Evolutionary conservation across 1,284 basidiomycete species (phyloP), one percentile per base, ranked within the genome.

Genomic region (Austroboletus olivaceoglutinosus): DNA sequence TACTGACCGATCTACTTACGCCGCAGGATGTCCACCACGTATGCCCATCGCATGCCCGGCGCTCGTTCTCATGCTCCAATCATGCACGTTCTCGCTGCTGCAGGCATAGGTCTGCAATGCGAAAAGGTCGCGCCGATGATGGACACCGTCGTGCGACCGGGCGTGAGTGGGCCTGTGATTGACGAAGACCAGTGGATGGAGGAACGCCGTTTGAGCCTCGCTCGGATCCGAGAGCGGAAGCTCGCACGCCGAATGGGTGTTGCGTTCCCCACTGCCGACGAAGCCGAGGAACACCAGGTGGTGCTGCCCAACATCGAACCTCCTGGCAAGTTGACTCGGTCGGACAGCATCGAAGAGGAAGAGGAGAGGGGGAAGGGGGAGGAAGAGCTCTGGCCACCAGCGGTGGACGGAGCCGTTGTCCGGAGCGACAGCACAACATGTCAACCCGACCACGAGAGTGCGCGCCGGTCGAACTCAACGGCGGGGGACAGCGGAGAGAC

Each of bases 21-120:
- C 18, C 25, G n/a, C 53, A 86, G 84, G 9, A 62, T 82, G 58
- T 73, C 67, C 2, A 87, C 82, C 58, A 68, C 74, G 5, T 90
- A 77, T 60, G 82, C 85, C 0, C 87, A 89, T 67, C 79, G 88
- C 12, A 91, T 91, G 89, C 79, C 76, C 46, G 83, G 73, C 13
- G 76, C 85, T 2, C 78, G 82, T 36, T 81, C 80, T 16, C 91
- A 93, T 60, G 79, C 81, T 2, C 81, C 87, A 0, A 82, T 93
- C 47, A 65, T 73, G 39, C 77, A 81, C 29, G 80, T 92, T 12
- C 76, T 93, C 23, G 71, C 74, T 30, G 81, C 80, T 6, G 83
- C 85, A 9, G 85, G 85, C 1, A 59, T 80, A 15, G 57, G 57
- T 27, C 15, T 69, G 31, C 42, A 58, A 31, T 58, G 57, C 9